These are phyloP conservation scores for Spathaspora hagerdaliae DNA, from an alignment of 805 yeast species.

Conservation along the genomic window DNA sequence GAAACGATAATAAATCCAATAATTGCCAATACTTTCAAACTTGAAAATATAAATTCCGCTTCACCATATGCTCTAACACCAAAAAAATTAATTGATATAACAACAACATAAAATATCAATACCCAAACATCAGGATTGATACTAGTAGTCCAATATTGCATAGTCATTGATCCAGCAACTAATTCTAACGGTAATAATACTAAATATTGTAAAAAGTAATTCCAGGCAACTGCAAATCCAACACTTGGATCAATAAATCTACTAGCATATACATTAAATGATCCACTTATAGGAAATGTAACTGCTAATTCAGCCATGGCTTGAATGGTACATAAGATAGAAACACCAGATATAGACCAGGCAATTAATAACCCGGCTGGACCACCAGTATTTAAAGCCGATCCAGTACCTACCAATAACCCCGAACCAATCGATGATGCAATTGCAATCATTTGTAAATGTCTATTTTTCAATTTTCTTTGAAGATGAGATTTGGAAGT, in stretches of 20 bases:
- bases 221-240: slow-evolving; percentile 74
- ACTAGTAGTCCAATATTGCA: slow-evolving; percentile 29
- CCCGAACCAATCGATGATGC: slow-evolving; percentile 44
- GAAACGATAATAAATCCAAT: slow-evolving; percentile 60
- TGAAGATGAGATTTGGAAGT: slow-evolving; percentile 37
- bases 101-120: slow-evolving; percentile 29
- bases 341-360: slow-evolving; percentile 33
- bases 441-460: slow-evolving; percentile 42
- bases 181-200: slow-evolving; percentile 64
- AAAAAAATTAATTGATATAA: slow-evolving; percentile 30
- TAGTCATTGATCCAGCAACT: slow-evolving; percentile 32
- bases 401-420: slow-evolving; percentile 39
- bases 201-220: slow-evolving; percentile 55
- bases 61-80: slow-evolving; percentile 47
- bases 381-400: slow-evolving; percentile 34
- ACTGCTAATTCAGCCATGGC: slow-evolving; percentile 46
- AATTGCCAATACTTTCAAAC: slow-evolving; percentile 55
- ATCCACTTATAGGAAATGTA: slow-evolving; percentile 40
- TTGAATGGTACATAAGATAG: slow-evolving; percentile 36
- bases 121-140: slow-evolving; percentile 37
- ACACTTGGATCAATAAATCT: slow-evolving; percentile 62
- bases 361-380: slow-evolving; percentile 38
- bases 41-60: slow-evolving; percentile 60
- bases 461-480: slow-evolving; percentile 30
- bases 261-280: slow-evolving; percentile 54